These are phyloP conservation scores for Malus hybrid DNA, from an alignment of 331 rosid genomes.

Conservation along the genomic window DNA sequence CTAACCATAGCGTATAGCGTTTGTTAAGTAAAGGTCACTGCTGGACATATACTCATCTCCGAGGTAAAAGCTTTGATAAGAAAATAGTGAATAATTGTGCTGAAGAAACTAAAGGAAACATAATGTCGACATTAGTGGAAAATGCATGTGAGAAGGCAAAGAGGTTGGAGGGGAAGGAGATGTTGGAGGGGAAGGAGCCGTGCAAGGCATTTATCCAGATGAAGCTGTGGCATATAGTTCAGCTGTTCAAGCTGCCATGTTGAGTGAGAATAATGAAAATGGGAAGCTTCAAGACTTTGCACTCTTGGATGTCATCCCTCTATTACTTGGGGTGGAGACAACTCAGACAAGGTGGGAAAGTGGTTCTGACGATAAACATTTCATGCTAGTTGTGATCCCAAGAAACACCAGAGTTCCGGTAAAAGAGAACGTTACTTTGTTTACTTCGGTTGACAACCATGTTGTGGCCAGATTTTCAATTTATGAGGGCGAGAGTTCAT, in stretches of 20 bases:
- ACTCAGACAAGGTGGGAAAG: neutral
- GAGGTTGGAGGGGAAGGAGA: conserved; percentile 39
- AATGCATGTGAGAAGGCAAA: conserved; percentile 5
- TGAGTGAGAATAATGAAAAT: conserved; percentile 27
- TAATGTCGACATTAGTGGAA: conserved; percentile 26
- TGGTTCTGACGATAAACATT: neutral
- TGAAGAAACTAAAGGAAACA: conserved; percentile 30
- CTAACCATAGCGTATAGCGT: neutral
- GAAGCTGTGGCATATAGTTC: conserved; percentile 57
- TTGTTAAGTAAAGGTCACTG: neutral
- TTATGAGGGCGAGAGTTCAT: neutral
- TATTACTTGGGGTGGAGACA: neutral
- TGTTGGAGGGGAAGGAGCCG: conserved; percentile 36
- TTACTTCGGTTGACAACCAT: neutral
- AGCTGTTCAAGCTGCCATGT: conserved; percentile 45
- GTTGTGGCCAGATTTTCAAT: neutral
- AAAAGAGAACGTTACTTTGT: conserved; percentile 16
- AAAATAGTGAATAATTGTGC: conserved; percentile 34
- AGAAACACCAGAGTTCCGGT: conserved; percentile 8
- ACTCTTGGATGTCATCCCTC: conserved; percentile 11
- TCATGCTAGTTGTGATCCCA: neutral
- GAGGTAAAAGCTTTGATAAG: conserved; percentile 22
- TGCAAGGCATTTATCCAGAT: conserved; percentile 50
- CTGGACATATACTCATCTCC: conserved; percentile 11
- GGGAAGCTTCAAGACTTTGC: conserved; percentile 40